These are phyloP conservation scores for Aphelidium insulamus DNA, from an alignment of 371 early-diverging fungal species.

Conservation along the genomic window DNA sequence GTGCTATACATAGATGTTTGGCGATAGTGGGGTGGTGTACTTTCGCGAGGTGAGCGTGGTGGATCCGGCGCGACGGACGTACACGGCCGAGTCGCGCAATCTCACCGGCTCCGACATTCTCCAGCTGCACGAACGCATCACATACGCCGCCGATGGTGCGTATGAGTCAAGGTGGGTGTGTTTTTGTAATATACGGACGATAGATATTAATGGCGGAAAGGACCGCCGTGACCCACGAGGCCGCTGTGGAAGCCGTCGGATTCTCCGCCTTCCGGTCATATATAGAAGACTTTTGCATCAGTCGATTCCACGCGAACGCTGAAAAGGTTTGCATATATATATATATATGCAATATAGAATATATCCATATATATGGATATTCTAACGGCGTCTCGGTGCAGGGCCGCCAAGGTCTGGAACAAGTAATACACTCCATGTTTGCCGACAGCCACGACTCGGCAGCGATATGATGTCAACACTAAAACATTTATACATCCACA, in stretches of 20 bases:
- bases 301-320: conserved; percentile 71
- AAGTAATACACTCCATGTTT: no score
- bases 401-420: no score
- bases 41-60: conserved; percentile 66
- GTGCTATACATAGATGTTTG: conserved; percentile 23
- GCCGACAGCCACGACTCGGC: no score
- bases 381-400: no score
- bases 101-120: conserved; percentile 49
- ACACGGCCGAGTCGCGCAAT: conserved; percentile 48
- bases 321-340: no score
- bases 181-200: background rate
- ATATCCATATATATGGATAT: no score
- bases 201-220: conserved; percentile 7
- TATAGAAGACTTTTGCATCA: conserved; percentile 67
- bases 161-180: conserved; percentile 12
- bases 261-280: conserved; percentile 46
- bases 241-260: conserved; percentile 50
- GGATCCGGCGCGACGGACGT: conserved; percentile 44
- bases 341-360: no score
- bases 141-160: conserved; percentile 34
- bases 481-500: no score
- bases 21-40: conserved; percentile 38
- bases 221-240: conserved; percentile 57
- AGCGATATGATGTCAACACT: no score
- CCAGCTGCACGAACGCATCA: conserved; percentile 58